These are phyloP conservation scores for Fusarium luffae DNA, from an alignment of 2,329 filamentous ascomycete species.

Conservation along the genomic window DNA sequence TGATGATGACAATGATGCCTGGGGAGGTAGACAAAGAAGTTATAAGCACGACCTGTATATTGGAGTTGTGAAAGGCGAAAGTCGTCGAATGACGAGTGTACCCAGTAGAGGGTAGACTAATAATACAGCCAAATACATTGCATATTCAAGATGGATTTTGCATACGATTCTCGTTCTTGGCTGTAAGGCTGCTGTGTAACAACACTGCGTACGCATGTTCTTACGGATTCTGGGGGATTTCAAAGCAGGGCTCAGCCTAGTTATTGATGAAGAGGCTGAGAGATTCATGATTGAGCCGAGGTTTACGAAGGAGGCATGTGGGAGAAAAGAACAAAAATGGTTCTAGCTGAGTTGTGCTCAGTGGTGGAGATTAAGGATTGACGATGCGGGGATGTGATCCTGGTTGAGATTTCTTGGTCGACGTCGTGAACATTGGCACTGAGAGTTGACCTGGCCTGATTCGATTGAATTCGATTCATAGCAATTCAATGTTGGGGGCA, in stretches of 20 bases:
- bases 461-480: background rate
- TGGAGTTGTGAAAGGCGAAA: conserved; percentile 7
- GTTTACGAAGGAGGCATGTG: conserved; percentile 27
- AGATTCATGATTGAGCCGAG: conserved; percentile 21
- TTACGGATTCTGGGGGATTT: background rate
- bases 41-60: conserved; percentile 33
- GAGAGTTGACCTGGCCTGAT: background rate
- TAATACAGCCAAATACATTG: conserved; percentile 40
- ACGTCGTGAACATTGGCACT: conserved; percentile 25
- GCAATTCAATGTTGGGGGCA: background rate
- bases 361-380: conserved; percentile 30
- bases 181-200: background rate
- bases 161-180: background rate
- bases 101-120: conserved; percentile 24
- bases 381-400: conserved; percentile 24
- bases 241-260: background rate
- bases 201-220: background rate
- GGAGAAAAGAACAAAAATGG: conserved; percentile 4
- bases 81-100: conserved; percentile 11
- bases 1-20: conserved; percentile 18
- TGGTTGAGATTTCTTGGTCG: conserved; percentile 15
- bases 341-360: background rate
- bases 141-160: conserved; percentile 9
- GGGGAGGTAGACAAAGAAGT: conserved; percentile 20
- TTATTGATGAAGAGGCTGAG: background rate